These are phyloP conservation scores for Monascus purpureus DNA, from an alignment of 495 filamentous ascomycete genomes.

Conservation along the genomic window DNA sequence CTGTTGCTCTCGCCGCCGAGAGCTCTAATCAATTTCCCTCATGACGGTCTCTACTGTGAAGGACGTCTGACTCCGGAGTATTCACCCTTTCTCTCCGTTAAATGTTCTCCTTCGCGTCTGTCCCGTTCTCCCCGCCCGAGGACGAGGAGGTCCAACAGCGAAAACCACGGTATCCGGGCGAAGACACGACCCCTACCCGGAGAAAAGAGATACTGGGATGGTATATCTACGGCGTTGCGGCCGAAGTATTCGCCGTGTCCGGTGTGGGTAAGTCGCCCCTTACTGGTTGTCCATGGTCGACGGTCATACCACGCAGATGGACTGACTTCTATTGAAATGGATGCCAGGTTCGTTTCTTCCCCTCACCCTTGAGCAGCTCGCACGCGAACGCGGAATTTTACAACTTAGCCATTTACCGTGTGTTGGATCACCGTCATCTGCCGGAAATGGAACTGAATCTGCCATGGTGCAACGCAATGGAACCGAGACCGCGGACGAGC, in stretches of 20 bases:
- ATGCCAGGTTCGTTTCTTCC: slow-evolving; percentile 84
- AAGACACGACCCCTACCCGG: slow-evolving; percentile 73
- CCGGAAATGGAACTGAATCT: slow-evolving; percentile 41
- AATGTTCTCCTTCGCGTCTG: slow-evolving; percentile 4
- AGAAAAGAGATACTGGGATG: slow-evolving; percentile 70
- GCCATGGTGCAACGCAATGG: slow-evolving; percentile 31
- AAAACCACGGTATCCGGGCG: slow-evolving; percentile 48
- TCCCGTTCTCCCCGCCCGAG: slow-evolving; percentile 6
- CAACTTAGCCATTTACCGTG: slow-evolving; percentile 36
- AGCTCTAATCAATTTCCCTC: too few species aligned
- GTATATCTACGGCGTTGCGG: slow-evolving; percentile 83
- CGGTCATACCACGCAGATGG: not conserved
- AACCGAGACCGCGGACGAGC: slow-evolving; percentile 9
- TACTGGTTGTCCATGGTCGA: not conserved
- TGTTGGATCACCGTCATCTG: slow-evolving; percentile 8
- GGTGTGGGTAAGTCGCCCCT: slow-evolving; percentile 36
- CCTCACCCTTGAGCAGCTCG: slow-evolving; percentile 75
- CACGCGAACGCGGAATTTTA: slow-evolving; percentile 66
- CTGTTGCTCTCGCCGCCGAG: too few species aligned
- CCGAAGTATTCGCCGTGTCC: slow-evolving; percentile 86
- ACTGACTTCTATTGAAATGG: not conserved
- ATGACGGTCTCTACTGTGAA: too few species aligned
- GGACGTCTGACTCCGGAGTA: too few species aligned
- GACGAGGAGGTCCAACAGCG: slow-evolving; percentile 18
- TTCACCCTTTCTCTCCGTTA: too few species aligned